Conservation (phyloP, 192 early-diverging fungal species). For the Backusella liffmaniae region DNA sequence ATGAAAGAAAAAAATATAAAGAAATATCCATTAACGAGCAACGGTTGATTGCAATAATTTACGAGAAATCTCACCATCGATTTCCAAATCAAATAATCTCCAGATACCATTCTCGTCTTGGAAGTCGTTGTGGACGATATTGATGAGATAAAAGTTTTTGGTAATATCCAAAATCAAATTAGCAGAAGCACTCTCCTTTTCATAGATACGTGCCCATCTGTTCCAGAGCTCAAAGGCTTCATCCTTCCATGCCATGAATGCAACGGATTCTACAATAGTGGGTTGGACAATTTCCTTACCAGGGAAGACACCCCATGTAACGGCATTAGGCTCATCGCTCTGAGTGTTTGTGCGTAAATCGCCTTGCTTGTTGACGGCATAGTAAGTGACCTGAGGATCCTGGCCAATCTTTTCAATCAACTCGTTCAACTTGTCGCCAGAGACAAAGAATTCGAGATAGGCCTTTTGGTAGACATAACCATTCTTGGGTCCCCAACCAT, state of each 20-base stretch:
- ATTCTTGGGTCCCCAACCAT: slow-evolving; percentile 97
- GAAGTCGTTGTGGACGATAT: slow-evolving; percentile 95
- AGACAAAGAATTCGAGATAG: slow-evolving; percentile 95
- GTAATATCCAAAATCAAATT: slow-evolving; percentile 61
- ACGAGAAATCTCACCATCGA: slow-evolving; percentile 24
- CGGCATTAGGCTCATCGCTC: slow-evolving; percentile 85
- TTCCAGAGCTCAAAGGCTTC: slow-evolving; percentile 95
- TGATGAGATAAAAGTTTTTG: slow-evolving; percentile 86
- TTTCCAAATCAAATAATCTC: slow-evolving; percentile 59
- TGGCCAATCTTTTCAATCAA: slow-evolving; percentile 70
- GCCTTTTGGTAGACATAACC: slow-evolving; percentile 98
- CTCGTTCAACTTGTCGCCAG: slow-evolving; percentile 60
- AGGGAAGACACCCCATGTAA: slow-evolving; percentile 99
- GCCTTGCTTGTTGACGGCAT: slow-evolving; percentile 86
- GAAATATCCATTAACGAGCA: neutral
- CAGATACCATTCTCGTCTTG: slow-evolving; percentile 69
- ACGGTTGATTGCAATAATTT: neutral
- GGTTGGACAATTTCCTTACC: slow-evolving; percentile 95
- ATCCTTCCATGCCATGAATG: slow-evolving; percentile 96
- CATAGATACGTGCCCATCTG: slow-evolving; percentile 84
- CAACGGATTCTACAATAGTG: slow-evolving; percentile 88
- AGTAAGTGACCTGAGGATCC: slow-evolving; percentile 80
- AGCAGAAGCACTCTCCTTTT: slow-evolving; percentile 40
- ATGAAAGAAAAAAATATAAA: neutral
- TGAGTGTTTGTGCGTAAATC: slow-evolving; percentile 89